phyloP scores from a whole-genome alignment of 306 rosid species.

The Prunus persica region DNA sequence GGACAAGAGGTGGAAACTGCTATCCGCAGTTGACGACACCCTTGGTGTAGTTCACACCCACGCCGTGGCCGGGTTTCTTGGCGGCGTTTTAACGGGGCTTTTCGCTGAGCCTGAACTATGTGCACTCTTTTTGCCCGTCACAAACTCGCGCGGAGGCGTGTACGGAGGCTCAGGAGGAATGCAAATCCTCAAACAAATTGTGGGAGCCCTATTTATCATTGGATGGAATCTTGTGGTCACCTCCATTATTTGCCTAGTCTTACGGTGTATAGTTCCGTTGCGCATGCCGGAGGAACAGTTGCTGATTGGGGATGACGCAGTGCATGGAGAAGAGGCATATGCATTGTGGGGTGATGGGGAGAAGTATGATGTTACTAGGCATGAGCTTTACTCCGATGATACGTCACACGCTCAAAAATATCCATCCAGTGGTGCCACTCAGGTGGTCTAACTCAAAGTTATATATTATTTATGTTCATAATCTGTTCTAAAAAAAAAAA shows the following conservation, averaged over 20 bases:
- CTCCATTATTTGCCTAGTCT: constrained; percentile 38
- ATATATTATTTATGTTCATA: too few species aligned
- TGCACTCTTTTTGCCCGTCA: constrained; percentile 34
- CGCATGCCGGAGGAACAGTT: constrained; percentile 59
- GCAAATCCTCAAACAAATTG: constrained; percentile 51
- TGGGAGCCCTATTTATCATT: constrained; percentile 40
- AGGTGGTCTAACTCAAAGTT: neutral
- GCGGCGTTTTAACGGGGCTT: constrained; percentile 56
- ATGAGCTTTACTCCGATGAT: neutral
- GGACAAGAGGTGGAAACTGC: constrained; percentile 37
- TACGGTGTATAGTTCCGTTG: constrained; percentile 30
- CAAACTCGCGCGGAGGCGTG: constrained; percentile 35
- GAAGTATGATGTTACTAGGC: constrained; percentile 12
- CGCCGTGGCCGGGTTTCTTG: constrained; percentile 54
- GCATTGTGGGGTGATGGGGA: constrained; percentile 68
- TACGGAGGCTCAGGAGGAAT: constrained; percentile 53
- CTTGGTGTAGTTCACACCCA: constrained; percentile 63
- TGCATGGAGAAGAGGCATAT: constrained; percentile 68
- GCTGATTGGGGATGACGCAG: constrained; percentile 53
- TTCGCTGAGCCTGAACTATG: constrained; percentile 49
- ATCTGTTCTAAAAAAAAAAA: too few species aligned
- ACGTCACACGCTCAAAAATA: neutral
- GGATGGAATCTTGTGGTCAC: constrained; percentile 52
- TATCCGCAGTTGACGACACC: constrained; percentile 53
- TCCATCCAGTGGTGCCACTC: constrained; percentile 10